Conservation (phyloP, 768 basidiomycete species). For the Tylopilus subfusipes region DNA sequence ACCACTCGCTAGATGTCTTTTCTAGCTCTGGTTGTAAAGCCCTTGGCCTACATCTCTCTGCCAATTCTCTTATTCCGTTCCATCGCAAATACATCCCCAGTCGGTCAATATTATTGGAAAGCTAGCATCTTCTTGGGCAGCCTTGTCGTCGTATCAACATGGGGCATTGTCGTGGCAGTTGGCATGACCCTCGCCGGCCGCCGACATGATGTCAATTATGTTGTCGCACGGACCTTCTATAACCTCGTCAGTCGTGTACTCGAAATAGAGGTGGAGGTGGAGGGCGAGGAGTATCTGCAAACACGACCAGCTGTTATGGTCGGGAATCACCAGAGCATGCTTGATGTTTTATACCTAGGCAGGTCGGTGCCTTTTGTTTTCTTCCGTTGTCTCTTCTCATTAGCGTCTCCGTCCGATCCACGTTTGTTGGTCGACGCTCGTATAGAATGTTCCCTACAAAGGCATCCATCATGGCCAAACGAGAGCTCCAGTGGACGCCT, state of each 20-base stretch:
- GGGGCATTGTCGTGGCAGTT: slow-evolving; percentile 66
- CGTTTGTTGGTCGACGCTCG: slow-evolving; percentile 4
- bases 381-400: slow-evolving; percentile 14
- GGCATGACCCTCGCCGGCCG: slow-evolving; percentile 65
- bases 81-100: slow-evolving; percentile 51
- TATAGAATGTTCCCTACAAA: slow-evolving; percentile 75
- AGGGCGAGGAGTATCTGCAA: slow-evolving; percentile 79
- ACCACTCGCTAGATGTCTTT: slow-evolving; percentile 52
- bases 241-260: slow-evolving; percentile 56
- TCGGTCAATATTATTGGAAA: slow-evolving; percentile 69
- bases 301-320: slow-evolving; percentile 73
- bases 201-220: slow-evolving; percentile 74
- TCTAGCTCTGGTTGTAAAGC: slow-evolving; percentile 56
- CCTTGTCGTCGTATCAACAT: slow-evolving; percentile 65
- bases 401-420: slow-evolving; percentile 2
- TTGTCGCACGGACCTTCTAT: slow-evolving; percentile 85
- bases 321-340: slow-evolving; percentile 90
- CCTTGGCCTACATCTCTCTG: slow-evolving; percentile 73
- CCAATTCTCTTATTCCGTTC: slow-evolving; percentile 64
- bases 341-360: slow-evolving; percentile 81
- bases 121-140: slow-evolving; percentile 69
- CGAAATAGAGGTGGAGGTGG: slow-evolving; percentile 69
- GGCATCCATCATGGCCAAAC: slow-evolving; percentile 90
- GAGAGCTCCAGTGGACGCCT: slow-evolving; percentile 80
- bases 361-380: slow-evolving; percentile 46